Evolutionary conservation across 768 basidiomycete species (phyloP).

Genomic region (Rubroboletus satanas): DNA sequence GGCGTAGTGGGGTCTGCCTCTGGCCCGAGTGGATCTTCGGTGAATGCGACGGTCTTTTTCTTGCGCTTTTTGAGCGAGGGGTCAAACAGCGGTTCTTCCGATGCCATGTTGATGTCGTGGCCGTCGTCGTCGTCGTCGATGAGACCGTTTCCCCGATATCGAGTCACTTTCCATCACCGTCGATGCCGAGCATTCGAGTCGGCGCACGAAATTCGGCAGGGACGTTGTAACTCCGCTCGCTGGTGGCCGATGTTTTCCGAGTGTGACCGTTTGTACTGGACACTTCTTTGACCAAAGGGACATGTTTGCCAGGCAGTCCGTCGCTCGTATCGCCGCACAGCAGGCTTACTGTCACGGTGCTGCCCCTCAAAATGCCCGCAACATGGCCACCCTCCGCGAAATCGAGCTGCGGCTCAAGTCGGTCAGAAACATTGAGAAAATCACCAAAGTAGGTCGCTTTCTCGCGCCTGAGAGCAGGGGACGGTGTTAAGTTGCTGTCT

Average conservation of each 20-base stretch:
- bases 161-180: conserved; percentile 8
- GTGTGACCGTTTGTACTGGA: not conserved
- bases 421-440: conserved; percentile 98
- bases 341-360: conserved; percentile 37
- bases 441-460: conserved; percentile 76
- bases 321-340: conserved; percentile 41
- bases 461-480: not conserved
- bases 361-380: conserved; percentile 54
- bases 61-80: conserved; percentile 83
- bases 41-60: conserved; percentile 84
- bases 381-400: conserved; percentile 97
- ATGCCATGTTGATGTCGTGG: conserved; percentile 40
- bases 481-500: conserved; percentile 2
- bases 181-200: conserved; percentile 28
- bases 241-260: conserved; percentile 40
- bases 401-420: conserved; percentile 96
- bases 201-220: conserved; percentile 21
- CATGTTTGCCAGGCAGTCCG: conserved; percentile 52
- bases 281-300: conserved; percentile 9
- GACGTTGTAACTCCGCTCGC: conserved; percentile 22
- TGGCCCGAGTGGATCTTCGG: conserved; percentile 77
- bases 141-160: conserved; percentile 9
- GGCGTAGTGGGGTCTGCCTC: conserved; percentile 81
- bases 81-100: conserved; percentile 78
- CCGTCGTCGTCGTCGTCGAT: conserved; percentile 18